A percentile compares a stretch with the other conserved stretches of the same genome.
Conservation (phyloP, 345 rosid species). For the Corchorus olitorius region DNA sequence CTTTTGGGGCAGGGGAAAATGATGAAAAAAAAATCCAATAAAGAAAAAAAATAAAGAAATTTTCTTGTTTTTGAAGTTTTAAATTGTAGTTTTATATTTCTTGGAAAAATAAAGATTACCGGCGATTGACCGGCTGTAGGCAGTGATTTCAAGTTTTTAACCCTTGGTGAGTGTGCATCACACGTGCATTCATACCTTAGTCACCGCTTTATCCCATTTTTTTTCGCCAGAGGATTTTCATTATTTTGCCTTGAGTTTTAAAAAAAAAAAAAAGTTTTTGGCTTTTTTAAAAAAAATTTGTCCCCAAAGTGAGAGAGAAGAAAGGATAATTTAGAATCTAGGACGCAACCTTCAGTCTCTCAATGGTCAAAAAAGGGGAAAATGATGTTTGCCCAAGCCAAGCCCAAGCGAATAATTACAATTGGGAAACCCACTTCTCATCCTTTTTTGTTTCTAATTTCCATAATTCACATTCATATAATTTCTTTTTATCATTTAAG, state of each 20-base stretch:
- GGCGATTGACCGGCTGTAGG: slow-evolving; percentile 21
- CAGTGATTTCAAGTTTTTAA: slow-evolving; percentile 17
- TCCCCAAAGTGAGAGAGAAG: neutral
- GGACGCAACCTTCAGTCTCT: slow-evolving; percentile 24
- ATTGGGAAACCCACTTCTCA: neutral
- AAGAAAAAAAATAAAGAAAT: neutral
- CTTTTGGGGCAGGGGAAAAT: slow-evolving; percentile 15
- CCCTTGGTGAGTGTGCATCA: slow-evolving; percentile 29
- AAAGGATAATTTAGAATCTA: slow-evolving; percentile 4
- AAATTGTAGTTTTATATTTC: neutral
- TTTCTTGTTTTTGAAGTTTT: neutral
- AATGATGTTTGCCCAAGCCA: neutral
- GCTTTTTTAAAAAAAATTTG: no score
- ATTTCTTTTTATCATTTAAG: neutral
- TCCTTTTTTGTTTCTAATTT: neutral
- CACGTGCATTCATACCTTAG: slow-evolving; percentile 39
- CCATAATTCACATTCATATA: neutral
- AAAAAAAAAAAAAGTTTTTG: neutral
- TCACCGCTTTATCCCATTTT: slow-evolving; percentile 20
- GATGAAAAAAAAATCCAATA: neutral
- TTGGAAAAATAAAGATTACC: neutral
- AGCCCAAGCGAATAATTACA: no score
- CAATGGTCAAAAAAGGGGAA: slow-evolving; percentile 21
- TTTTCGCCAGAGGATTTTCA: neutral
- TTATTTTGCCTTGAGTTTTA: neutral